Evolutionary conservation across 2,329 filamentous ascomycete genomes (phyloP), one percentile per base, ranked within the genome.

Genomic region (Microcyclospora tardicrescens): DNA sequence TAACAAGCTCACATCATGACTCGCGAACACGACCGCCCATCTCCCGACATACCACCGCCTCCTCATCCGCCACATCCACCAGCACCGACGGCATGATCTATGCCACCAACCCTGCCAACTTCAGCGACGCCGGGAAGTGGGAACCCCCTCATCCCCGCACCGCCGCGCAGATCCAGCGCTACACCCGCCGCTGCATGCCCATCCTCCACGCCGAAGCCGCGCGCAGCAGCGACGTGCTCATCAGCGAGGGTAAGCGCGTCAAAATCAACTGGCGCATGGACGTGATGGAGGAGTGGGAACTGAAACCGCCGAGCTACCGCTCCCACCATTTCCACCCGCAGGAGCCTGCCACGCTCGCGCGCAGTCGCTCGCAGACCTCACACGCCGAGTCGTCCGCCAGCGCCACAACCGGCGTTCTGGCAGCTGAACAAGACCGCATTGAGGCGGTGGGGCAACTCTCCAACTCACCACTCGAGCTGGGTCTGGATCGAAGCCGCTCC

Each of bases 181-280:
- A 69, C 53, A 61, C 65, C 37, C 59, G 62, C 6, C 61, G 66
- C 24, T 69, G 66, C 45, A 61, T 65, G 36, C 67, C 67, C 2
- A 54, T 67, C 5, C 50, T 70, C 10, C 57, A 62, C 6, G 57
- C 58, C 15, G 61, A 62, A 31, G 63, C 65, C 2, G 59, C 62
- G 2, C 58, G 67, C 28, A 62, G 66, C 0, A 66, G 60, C 51
- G 62, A 67, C 40, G 57, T 69, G n/a, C 53, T 69, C 6, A 63
- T 65, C 43, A 49, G 37, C 40, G 50, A 59, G 24, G 65, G 64
- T 34, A 54, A 56, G 36, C 62, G 66, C 32, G 51, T 66, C 44
- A 62, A 60, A 37, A 61, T 69, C 51, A 64, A 66, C 42, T 57
- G 60, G 43, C 61, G 58, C 24, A 59, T 61, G 43, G 58, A 62